These are phyloP conservation scores for Ramichloridium luteum DNA, from an alignment of 2,329 filamentous ascomycete species.

Conservation along the genomic window DNA sequence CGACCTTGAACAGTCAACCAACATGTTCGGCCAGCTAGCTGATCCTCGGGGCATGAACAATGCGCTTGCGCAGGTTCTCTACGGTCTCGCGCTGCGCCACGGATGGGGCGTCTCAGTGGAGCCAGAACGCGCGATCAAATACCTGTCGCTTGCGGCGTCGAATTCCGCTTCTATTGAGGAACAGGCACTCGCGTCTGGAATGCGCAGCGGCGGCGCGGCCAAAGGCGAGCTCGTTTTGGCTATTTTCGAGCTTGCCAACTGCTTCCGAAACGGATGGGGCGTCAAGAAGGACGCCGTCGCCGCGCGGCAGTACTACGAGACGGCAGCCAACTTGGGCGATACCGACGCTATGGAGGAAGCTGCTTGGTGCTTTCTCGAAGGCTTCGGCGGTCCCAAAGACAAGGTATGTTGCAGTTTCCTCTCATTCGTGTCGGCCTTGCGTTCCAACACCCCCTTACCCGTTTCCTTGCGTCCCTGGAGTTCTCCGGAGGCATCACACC, in stretches of 20 bases:
- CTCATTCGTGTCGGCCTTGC: no score
- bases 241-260: conserved; percentile 89
- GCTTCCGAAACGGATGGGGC: conserved; percentile 90
- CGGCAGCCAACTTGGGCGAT: conserved; percentile 89
- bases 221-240: conserved; percentile 94
- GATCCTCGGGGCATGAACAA: conserved; percentile 79
- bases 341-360: conserved; percentile 96
- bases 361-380: conserved; percentile 89
- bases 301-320: conserved; percentile 88
- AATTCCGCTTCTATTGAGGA: conserved; percentile 83
- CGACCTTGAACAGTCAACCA: conserved; percentile 65
- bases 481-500: no score
- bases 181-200: conserved; percentile 69
- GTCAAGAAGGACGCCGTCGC: conserved; percentile 75
- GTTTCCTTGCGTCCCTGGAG: not conserved
- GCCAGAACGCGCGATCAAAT: conserved; percentile 61
- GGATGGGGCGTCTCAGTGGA: conserved; percentile 80
- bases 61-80: conserved; percentile 87
- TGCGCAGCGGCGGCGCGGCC: conserved; percentile 85
- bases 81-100: conserved; percentile 84
- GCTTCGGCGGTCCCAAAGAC: conserved; percentile 96
- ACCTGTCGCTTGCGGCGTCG: conserved; percentile 76
- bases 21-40: conserved; percentile 71
- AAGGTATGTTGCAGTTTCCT: conserved; percentile 57
- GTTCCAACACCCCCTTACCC: conserved; percentile 1